Evolutionary conservation across 768 basidiomycete species (phyloP).

Genomic region (Sarcomyxa edulis): DNA sequence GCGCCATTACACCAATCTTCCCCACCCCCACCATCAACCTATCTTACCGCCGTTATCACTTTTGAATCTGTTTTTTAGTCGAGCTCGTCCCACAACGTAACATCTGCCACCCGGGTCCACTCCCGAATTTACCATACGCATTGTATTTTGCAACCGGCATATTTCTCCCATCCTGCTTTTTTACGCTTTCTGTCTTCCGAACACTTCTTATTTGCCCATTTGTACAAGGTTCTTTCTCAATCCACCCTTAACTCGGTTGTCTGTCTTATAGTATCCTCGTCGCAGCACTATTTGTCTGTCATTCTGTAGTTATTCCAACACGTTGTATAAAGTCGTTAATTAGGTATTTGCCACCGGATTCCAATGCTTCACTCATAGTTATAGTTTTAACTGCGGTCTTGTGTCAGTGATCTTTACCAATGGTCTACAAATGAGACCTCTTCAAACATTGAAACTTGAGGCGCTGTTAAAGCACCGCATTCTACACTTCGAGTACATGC

Average conservation of each 20-base stretch:
- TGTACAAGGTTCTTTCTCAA: slow-evolving; percentile 53
- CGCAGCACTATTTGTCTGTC: slow-evolving; percentile 63
- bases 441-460: too few species aligned
- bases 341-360: too few species aligned
- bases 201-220: slow-evolving; percentile 35
- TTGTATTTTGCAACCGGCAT: slow-evolving; percentile 71
- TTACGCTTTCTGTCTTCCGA: slow-evolving; percentile 26
- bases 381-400: too few species aligned
- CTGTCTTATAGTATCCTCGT: slow-evolving; percentile 59
- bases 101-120: slow-evolving; percentile 19
- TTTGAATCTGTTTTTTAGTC: slow-evolving; percentile 28
- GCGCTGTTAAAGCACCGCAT: too few species aligned
- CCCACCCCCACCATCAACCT: slow-evolving; percentile 19
- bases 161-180: slow-evolving; percentile 38
- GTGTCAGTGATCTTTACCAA: too few species aligned
- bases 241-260: slow-evolving; percentile 48
- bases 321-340: slow-evolving; percentile 55
- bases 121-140: slow-evolving; percentile 51
- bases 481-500: too few species aligned
- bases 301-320: slow-evolving; percentile 66
- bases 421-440: too few species aligned
- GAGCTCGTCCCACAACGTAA: slow-evolving; percentile 16
- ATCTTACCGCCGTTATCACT: slow-evolving; percentile 30
- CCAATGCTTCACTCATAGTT: too few species aligned
- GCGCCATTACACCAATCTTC: slow-evolving; percentile 18